Evolutionary conservation across 306 rosid species (phyloP).

Genomic region (Crotalaria pallida): DNA sequence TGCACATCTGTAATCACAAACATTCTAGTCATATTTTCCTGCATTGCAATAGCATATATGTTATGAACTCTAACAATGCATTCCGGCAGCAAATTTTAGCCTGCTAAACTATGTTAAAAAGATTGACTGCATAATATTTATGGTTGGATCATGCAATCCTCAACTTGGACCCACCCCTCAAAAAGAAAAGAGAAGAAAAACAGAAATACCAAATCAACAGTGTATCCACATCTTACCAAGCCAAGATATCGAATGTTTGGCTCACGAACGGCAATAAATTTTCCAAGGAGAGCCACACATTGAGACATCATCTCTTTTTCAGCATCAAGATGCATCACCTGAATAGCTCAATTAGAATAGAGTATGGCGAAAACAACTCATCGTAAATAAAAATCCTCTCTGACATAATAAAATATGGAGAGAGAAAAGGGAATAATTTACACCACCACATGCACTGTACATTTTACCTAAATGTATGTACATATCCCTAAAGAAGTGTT

Average conservation of each 20-base stretch:
- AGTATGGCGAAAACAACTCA: background rate
- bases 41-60: conserved; percentile 27
- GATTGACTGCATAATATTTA: background rate
- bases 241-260: conserved; percentile 85
- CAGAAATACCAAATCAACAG: background rate
- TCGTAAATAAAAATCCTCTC: background rate
- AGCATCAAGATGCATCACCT: conserved; percentile 95
- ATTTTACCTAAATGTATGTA: background rate
- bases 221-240: conserved; percentile 41
- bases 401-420: background rate
- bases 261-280: conserved; percentile 83
- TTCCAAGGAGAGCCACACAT: conserved; percentile 84
- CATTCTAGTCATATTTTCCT: conserved; percentile 87
- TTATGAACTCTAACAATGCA: conserved; percentile 11
- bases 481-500: background rate
- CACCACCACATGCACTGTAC: background rate
- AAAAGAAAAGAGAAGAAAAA: background rate
- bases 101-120: background rate
- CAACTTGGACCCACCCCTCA: background rate
- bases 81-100: background rate
- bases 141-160: background rate
- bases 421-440: background rate
- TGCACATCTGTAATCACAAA: conserved; percentile 77
- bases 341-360: conserved; percentile 15
- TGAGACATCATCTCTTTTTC: conserved; percentile 91